These are phyloP conservation scores for Apostasia shenzhenica DNA, from an alignment of 106 monocot species.

Conservation along the genomic window DNA sequence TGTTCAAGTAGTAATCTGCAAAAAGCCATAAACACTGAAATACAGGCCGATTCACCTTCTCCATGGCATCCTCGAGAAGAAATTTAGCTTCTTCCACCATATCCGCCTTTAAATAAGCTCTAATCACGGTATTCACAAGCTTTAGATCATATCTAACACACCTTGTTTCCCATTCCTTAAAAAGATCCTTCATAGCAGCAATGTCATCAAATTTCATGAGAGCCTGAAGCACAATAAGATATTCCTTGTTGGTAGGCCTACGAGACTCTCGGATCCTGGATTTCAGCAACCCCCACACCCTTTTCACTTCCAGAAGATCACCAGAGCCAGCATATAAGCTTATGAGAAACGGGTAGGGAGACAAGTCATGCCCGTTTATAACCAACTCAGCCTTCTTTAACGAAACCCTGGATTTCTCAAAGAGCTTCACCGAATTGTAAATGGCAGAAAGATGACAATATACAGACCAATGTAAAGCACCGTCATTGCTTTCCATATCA, in stretches of 20 bases:
- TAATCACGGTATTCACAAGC: slow-evolving; percentile 32
- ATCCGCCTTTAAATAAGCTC: slow-evolving; percentile 29
- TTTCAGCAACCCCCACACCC: slow-evolving; percentile 35
- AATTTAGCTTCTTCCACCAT: slow-evolving; percentile 36
- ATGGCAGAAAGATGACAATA: slow-evolving; percentile 35
- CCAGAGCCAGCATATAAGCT: slow-evolving; percentile 32
- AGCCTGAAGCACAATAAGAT: slow-evolving; percentile 33
- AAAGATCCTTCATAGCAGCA: slow-evolving; percentile 17
- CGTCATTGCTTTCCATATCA: slow-evolving; percentile 13
- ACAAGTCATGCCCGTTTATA: slow-evolving; percentile 14
- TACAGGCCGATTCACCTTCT: not conserved
- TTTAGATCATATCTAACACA: slow-evolving; percentile 26
- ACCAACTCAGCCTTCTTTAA: slow-evolving; percentile 36
- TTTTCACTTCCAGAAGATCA: slow-evolving; percentile 27
- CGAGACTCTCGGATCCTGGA: not conserved
- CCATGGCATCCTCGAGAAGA: slow-evolving; percentile 7
- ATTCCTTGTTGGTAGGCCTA: slow-evolving; percentile 29
- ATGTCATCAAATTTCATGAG: slow-evolving; percentile 26
- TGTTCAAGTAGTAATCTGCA: slow-evolving; percentile 20
- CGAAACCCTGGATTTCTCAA: slow-evolving; percentile 23
- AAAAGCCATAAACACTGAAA: slow-evolving; percentile 21
- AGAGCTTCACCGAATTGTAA: slow-evolving; percentile 25
- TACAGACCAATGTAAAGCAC: slow-evolving; percentile 18
- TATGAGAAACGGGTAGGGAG: slow-evolving; percentile 33
- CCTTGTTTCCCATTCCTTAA: slow-evolving; percentile 25